A percentile compares a stretch with the other conserved stretches of the same genome.
These are phyloP conservation scores for Thermothielavioides terrestris DNA, from an alignment of 495 filamentous ascomycete species.

Conservation along the genomic window DNA sequence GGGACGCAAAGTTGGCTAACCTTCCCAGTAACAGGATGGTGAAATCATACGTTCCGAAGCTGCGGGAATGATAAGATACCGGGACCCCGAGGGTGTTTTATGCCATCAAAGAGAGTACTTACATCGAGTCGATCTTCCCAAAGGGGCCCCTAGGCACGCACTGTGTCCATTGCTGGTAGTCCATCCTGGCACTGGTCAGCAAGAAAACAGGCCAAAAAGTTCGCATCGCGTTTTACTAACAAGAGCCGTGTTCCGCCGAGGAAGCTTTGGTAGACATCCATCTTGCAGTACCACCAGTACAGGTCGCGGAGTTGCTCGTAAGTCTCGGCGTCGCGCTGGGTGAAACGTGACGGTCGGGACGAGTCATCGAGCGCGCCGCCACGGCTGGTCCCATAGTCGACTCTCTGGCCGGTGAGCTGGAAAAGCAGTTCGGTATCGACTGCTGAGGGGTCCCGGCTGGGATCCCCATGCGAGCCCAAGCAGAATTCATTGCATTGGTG, in stretches of 20 bases:
- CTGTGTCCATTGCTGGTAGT: slow-evolving; percentile 70
- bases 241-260: slow-evolving; percentile 76
- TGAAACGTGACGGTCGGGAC: slow-evolving; percentile 12
- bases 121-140: slow-evolving; percentile 67
- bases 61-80: slow-evolving; percentile 13
- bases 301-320: slow-evolving; percentile 79
- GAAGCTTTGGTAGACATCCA: slow-evolving; percentile 85
- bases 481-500: slow-evolving; percentile 15
- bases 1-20: slow-evolving; percentile 69
- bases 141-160: slow-evolving; percentile 77
- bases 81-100: no score
- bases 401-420: slow-evolving; percentile 28
- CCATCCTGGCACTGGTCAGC: slow-evolving; percentile 48
- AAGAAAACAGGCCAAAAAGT: neutral
- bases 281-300: slow-evolving; percentile 95
- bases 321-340: slow-evolving; percentile 63
- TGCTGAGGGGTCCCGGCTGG: slow-evolving; percentile 15
- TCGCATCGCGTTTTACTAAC: slow-evolving; percentile 48
- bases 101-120: slow-evolving; percentile 23
- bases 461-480: slow-evolving; percentile 12
- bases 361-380: slow-evolving; percentile 7
- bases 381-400: slow-evolving; percentile 26
- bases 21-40: slow-evolving; percentile 74
- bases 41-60: slow-evolving; percentile 80
- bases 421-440: slow-evolving; percentile 31